Evolutionary conservation across 306 rosid species (phyloP).

Genomic region (Acacia acuminata): DNA sequence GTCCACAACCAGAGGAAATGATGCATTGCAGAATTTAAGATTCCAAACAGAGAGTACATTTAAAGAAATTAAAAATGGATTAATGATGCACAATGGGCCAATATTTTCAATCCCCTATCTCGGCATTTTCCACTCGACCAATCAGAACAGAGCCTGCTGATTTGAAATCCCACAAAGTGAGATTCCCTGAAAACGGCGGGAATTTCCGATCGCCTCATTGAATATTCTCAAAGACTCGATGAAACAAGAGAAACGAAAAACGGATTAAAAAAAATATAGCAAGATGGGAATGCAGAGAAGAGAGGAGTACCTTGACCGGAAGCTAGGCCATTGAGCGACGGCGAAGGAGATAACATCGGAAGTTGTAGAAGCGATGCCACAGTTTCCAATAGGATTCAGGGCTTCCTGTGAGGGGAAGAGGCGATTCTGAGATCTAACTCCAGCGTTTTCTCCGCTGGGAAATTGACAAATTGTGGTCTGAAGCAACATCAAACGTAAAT

Average conservation of each 20-base stretch:
- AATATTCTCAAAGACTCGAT: neutral
- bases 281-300: neutral
- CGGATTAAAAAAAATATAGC: neutral
- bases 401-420: neutral
- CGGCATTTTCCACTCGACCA: constrained; percentile 17
- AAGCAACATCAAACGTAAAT: neutral
- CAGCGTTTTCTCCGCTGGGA: neutral
- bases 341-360: neutral
- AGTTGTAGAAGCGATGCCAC: neutral
- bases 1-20: neutral
- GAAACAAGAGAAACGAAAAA: neutral
- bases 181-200: neutral
- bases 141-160: constrained; percentile 6
- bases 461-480: neutral
- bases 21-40: neutral
- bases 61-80: neutral
- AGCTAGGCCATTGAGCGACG: constrained; percentile 1
- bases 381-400: neutral
- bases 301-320: constrained; percentile 36
- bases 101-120: neutral
- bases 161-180: neutral
- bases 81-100: neutral
- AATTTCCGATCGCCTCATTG: neutral
- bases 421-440: constrained; percentile 1
- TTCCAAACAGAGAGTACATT: neutral